Evolutionary conservation across 2,329 filamentous ascomycete species (phyloP), one percentile per base, ranked within the genome.

Genomic region (Whalleya microplaca): DNA sequence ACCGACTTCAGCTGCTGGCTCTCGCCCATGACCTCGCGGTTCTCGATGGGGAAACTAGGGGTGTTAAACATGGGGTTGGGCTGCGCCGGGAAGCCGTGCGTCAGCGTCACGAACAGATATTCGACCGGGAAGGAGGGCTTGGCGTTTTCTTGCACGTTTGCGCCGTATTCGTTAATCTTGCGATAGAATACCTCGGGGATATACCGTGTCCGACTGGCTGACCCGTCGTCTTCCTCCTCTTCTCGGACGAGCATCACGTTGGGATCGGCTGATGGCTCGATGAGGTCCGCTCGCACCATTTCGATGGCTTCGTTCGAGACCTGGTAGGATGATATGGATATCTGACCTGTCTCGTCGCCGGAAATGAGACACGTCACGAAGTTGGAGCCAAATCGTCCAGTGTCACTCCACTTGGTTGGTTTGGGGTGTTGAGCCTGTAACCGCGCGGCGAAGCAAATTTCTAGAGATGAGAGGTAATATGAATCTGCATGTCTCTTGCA

Each of bases 171-270:
- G 74, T 99, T 99, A 74, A 96, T 92, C 65, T 86, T 88, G 59
- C 94, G 87, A 77, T 96, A 99, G 76, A 98, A 99, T 3, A 99
- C 94, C 69, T 99, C 95, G 0, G 95, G 95, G 20, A 99, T 96
- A 71, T 99, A 99, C 66, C 93, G 85, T 21, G 89, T 87, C 53
- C 86, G 86, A 71, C 83, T 88, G 48, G 75, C 79, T 53, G 78
- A 85, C 64, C 79, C 85, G 62, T 92, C 89, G 49, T 93, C 90
- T 66, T 97, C 92, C 56, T 94, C 90, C 71, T 98, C 94, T 21
- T 90, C 89, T 59, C 93, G 92, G 3, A 99, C 95, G 45, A 99
- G 84, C 94, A 99, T 97, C 50, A 94, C 88, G 6, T 85, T 87
- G 1, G 95, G 95, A 62, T 98, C 94, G 27, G 93, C 93, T 8